Evolutionary conservation across 805 yeast species (phyloP), one percentile per base, ranked within the genome.

Genomic region (Ogataea polymorpha): DNA sequence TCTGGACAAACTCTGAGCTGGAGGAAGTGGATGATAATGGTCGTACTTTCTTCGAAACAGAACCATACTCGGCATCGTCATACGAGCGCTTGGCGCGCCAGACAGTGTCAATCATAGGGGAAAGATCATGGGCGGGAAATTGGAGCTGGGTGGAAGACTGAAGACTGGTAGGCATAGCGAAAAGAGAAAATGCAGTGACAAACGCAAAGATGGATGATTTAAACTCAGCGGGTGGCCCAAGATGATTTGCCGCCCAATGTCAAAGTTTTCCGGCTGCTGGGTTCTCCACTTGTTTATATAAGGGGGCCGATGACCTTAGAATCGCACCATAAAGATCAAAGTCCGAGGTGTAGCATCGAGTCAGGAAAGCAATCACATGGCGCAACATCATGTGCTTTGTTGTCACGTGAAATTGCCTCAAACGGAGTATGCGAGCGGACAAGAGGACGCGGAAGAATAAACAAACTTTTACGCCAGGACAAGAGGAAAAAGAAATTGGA

Each of bases 21-120:
- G 42, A 34, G 7, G 44, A 38, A 10, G 38, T 18, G 9, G 36
- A 21, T 11, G 48, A 30, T 12, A 32, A 33, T 6, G 46, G 42
- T 23, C 45, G 32, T 6, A 24, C 27, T 28, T 45, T 44, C 15
- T 40, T 40, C 20, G 18, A 10, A 23, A 12, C 11, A n/a, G 27
- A 21, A 3, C 10, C 18, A 8, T 15, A 9, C 3, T 32, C 32
- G 9, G 5, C 11, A 3, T 16, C 42, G 23, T 32, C 42, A 10
- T 10, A n/a, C 20, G 29, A 6, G 12, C 42, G 32, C 27, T 39
- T 39, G 16, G 23, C 23, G 29, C 24, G 33, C 42, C 42, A 39
- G 10, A 25, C 33, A 1, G 23, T 15, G 20, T 27, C 37, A 12
- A 28, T 23, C 14, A 17, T 27, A 18, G 23, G 11, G 13, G 37